phyloP scores from a whole-genome alignment of 2,329 filamentous ascomycete species.

The Trichoderma guizhouense region DNA sequence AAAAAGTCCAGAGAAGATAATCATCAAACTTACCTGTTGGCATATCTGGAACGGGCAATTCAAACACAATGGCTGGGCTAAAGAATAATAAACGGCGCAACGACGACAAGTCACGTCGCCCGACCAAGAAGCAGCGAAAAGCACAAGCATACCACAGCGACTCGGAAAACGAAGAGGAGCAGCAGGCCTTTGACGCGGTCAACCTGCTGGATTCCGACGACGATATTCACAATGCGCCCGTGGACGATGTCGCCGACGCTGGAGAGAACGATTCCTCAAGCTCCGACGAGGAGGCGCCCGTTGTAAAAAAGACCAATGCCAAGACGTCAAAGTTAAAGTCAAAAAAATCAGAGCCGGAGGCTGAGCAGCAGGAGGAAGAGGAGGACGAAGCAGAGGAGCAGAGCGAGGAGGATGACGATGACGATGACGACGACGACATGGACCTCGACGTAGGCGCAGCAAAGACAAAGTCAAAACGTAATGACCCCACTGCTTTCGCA shows the following conservation, averaged over 20 bases:
- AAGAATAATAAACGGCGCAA: slow-evolving; percentile 34
- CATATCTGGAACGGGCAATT: slow-evolving; percentile 10
- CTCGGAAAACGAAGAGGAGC: slow-evolving; percentile 40
- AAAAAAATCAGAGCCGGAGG: slow-evolving; percentile 25
- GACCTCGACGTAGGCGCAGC: slow-evolving; percentile 34
- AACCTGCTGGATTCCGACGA: slow-evolving; percentile 57
- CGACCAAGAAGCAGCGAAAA: slow-evolving; percentile 52
- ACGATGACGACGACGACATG: slow-evolving; percentile 37
- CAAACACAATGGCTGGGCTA: slow-evolving; percentile 32
- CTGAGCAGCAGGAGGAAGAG: slow-evolving; percentile 28
- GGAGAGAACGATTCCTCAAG: slow-evolving; percentile 36
- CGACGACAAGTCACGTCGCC: slow-evolving; percentile 35
- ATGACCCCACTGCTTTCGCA: slow-evolving; percentile 87
- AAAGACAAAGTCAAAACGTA: slow-evolving; percentile 70
- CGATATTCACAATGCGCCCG: slow-evolving; percentile 51
- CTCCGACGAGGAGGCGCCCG: slow-evolving; percentile 35
- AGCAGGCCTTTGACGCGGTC: slow-evolving; percentile 48
- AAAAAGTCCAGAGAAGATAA: neutral
- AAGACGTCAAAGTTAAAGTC: slow-evolving; percentile 31
- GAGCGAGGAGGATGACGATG: slow-evolving; percentile 41
- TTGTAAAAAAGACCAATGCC: slow-evolving; percentile 28
- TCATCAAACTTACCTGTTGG: slow-evolving; percentile 14
- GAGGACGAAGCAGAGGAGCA: slow-evolving; percentile 28
- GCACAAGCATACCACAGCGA: slow-evolving; percentile 52
- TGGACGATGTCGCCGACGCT: slow-evolving; percentile 46